A percentile compares a stretch with the other conserved stretches of the same genome.
phyloP scores from a whole-genome alignment of 1,139 yeast species.

The Zygoascus hellenicus region DNA sequence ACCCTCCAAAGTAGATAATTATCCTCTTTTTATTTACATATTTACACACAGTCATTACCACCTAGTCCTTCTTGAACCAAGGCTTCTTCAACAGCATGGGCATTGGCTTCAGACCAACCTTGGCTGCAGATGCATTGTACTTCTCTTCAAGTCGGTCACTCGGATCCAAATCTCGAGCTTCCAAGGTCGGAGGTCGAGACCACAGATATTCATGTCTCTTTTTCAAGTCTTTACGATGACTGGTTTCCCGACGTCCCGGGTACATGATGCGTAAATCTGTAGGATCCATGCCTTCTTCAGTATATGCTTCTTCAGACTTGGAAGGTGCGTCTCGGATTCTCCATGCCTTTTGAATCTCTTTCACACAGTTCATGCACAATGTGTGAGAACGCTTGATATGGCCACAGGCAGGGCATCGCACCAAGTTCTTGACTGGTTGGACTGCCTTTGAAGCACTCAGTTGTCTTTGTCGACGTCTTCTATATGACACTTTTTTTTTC shows the following conservation, averaged over 20 bases:
- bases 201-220: conserved; percentile 56
- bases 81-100: conserved; percentile 11
- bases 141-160: conserved; percentile 3
- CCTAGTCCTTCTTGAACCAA: neutral
- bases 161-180: neutral
- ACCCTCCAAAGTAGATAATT: too few species aligned
- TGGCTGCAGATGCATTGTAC: conserved; percentile 8
- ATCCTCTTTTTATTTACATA: too few species aligned
- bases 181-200: conserved; percentile 9
- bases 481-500: conserved; percentile 84
- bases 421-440: conserved; percentile 67
- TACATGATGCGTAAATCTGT: conserved; percentile 49
- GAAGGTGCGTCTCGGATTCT: conserved; percentile 31
- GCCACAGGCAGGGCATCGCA: conserved; percentile 95
- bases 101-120: conserved; percentile 10
- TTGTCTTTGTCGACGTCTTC: conserved; percentile 75
- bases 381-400: conserved; percentile 84
- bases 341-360: conserved; percentile 72
- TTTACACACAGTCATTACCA: too few species aligned
- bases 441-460: conserved; percentile 81
- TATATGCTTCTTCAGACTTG: conserved; percentile 19
- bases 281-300: conserved; percentile 53
- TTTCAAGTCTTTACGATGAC: conserved; percentile 43
- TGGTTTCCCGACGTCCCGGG: conserved; percentile 65
- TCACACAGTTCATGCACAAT: conserved; percentile 88